Evolutionary conservation across 192 early-diverging fungal genomes (phyloP).

Genomic region (Backusella tuberculispora): DNA sequence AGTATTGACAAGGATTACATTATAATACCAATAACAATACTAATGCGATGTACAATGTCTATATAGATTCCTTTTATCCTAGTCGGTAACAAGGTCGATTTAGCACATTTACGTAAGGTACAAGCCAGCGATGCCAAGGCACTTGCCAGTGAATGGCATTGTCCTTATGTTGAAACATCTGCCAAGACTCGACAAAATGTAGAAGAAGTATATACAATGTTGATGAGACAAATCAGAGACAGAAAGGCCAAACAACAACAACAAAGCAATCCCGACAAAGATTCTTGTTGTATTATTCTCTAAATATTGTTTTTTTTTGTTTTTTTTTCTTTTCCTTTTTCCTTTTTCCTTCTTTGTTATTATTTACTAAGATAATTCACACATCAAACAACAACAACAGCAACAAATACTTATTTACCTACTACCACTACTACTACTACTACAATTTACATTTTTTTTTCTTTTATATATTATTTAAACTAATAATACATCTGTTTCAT

Average conservation of each 20-base stretch:
- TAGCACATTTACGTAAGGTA: slow-evolving; percentile 66
- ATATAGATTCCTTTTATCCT: slow-evolving; percentile 75
- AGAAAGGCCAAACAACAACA: slow-evolving; percentile 52
- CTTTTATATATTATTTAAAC: neutral
- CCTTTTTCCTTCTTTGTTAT: too few relatives aligned
- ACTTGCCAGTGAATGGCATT: slow-evolving; percentile 67
- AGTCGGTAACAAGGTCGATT: slow-evolving; percentile 82
- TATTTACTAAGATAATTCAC: too few relatives aligned
- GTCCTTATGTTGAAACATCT: slow-evolving; percentile 72
- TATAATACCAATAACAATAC: neutral
- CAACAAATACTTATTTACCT: too few relatives aligned
- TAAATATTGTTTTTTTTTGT: neutral
- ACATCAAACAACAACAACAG: too few relatives aligned
- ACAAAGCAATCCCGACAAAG: slow-evolving; percentile 18
- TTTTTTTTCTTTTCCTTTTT: too few relatives aligned
- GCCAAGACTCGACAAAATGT: slow-evolving; percentile 83
- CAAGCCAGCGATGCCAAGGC: slow-evolving; percentile 59
- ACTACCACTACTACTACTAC: too few relatives aligned
- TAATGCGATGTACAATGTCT: neutral
- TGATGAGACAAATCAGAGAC: slow-evolving; percentile 81
- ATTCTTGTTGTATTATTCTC: slow-evolving; percentile 32
- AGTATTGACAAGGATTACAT: neutral
- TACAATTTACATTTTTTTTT: neutral
- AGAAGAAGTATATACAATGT: slow-evolving; percentile 70
- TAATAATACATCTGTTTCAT: slow-evolving; percentile 24